Conservation (phyloP, 345 rosid species). For the Sisymbrium irio region DNA sequence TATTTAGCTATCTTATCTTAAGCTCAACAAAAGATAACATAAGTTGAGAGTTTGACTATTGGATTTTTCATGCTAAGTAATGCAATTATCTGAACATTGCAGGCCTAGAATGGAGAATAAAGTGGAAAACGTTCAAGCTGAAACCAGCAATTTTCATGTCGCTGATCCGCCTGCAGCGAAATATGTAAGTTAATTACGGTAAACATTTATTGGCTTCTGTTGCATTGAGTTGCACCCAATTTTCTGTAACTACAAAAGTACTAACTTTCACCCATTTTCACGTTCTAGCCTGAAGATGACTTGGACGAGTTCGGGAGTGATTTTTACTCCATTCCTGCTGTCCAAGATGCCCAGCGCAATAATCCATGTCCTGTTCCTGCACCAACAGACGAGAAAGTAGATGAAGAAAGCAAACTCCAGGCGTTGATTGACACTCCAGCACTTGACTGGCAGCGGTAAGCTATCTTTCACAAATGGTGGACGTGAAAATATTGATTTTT, state of each 20-base stretch:
- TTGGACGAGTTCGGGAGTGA: conserved; percentile 99
- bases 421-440: conserved; percentile 93
- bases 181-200: conserved; percentile 52
- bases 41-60: neutral
- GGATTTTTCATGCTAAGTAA: neutral
- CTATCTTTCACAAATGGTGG: neutral
- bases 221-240: neutral
- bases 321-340: conserved; percentile 83
- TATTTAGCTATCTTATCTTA: conserved; percentile 18
- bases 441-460: conserved; percentile 98
- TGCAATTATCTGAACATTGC: conserved; percentile 31
- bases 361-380: conserved; percentile 50
- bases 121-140: conserved; percentile 50
- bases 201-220: neutral
- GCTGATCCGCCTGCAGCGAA: conserved; percentile 52
- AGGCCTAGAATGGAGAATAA: conserved; percentile 65
- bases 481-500: neutral
- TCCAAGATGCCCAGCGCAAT: conserved; percentile 47
- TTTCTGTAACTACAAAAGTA: neutral
- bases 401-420: conserved; percentile 91
- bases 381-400: conserved; percentile 67
- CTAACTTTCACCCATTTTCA: conserved; percentile 11
- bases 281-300: conserved; percentile 72
- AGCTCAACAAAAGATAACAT: neutral
- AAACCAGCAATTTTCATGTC: conserved; percentile 46